Conservation (phyloP, 768 basidiomycete genomes). For the Boletus subparvulus region DNA sequence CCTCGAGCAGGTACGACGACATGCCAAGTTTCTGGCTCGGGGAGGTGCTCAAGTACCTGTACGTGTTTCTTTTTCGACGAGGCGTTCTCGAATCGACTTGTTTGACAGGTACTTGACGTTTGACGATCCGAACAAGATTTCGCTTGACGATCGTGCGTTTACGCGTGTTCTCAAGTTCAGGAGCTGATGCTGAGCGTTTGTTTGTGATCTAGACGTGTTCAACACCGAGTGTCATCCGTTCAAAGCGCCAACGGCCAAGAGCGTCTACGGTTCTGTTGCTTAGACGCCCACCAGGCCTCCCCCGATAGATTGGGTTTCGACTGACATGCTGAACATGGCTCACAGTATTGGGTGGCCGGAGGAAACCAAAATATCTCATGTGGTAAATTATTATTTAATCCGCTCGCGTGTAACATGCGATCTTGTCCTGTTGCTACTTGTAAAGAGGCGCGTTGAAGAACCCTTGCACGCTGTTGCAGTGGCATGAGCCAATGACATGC, state of each 20-base stretch:
- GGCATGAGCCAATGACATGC: no score
- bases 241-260: slow-evolving; percentile 49
- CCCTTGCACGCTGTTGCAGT: no score
- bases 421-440: no score
- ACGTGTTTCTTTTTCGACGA: slow-evolving; percentile 10
- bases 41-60: slow-evolving; percentile 78
- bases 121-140: slow-evolving; percentile 65
- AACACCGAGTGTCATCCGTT: slow-evolving; percentile 76
- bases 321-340: neutral
- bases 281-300: neutral
- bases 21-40: slow-evolving; percentile 71
- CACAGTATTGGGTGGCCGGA: neutral
- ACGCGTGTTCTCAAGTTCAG: neutral
- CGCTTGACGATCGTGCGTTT: slow-evolving; percentile 58
- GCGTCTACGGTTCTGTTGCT: slow-evolving; percentile 33
- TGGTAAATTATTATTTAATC: neutral
- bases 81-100: neutral
- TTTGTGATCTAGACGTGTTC: slow-evolving; percentile 47
- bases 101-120: slow-evolving; percentile 63
- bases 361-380: no score
- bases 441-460: no score
- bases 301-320: neutral
- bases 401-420: neutral
- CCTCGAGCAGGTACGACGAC: slow-evolving; percentile 49
- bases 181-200: neutral